Percentiles rank a stretch among this genome's conserved stretches.
Conservation (phyloP, 345 rosid species). For the Abelmoschus esculentus region DNA sequence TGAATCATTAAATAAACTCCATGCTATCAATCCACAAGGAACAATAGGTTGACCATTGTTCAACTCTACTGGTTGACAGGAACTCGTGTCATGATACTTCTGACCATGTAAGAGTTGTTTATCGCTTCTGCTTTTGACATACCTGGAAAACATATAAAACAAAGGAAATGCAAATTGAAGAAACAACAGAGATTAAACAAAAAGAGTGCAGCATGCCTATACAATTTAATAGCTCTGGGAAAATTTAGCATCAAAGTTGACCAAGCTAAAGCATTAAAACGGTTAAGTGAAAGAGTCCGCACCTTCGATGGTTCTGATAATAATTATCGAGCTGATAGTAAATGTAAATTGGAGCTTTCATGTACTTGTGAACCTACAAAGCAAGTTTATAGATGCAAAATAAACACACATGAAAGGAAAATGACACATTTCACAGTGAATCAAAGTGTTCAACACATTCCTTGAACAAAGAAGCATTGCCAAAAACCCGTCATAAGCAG, state of each 20-base stretch:
- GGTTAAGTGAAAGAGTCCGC: slow-evolving; percentile 18
- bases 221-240: not conserved
- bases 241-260: not conserved
- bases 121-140: slow-evolving; percentile 81
- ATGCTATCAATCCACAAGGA: slow-evolving; percentile 78
- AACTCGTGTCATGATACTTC: slow-evolving; percentile 38
- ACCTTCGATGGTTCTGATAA: slow-evolving; percentile 81
- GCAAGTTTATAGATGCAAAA: slow-evolving; percentile 3
- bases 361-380: slow-evolving; percentile 55
- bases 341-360: slow-evolving; percentile 77
- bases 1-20: slow-evolving; percentile 90
- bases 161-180: not conserved
- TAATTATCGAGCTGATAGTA: slow-evolving; percentile 85
- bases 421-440: not conserved
- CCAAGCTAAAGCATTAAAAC: slow-evolving; percentile 1
- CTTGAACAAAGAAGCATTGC: not conserved
- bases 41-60: slow-evolving; percentile 50
- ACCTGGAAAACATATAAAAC: slow-evolving; percentile 32
- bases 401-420: slow-evolving; percentile 7
- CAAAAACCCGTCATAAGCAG: not conserved
- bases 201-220: not conserved
- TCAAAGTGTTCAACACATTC: not conserved
- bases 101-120: slow-evolving; percentile 55
- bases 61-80: slow-evolving; percentile 61
- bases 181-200: not conserved